Evolutionary conservation across 768 basidiomycete species (phyloP).

Genomic region (Lentinus tigrinus): DNA sequence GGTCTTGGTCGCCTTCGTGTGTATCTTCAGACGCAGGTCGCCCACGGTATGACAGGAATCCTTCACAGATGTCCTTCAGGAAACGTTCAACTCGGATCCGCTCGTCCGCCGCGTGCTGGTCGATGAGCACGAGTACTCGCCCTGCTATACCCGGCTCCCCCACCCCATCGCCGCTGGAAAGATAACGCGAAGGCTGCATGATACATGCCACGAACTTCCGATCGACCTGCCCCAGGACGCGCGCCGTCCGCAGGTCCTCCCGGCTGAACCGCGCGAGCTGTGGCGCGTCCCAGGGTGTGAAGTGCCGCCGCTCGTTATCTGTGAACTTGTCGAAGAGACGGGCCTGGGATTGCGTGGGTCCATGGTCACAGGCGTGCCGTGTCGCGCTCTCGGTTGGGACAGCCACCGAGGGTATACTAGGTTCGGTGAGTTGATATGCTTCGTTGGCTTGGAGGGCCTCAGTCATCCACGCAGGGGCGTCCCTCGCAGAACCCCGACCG

Average conservation of each 20-base stretch:
- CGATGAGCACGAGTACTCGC: conserved; percentile 68
- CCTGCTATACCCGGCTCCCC: conserved; percentile 16
- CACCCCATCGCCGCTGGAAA: conserved; percentile 10
- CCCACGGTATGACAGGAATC: conserved; percentile 44
- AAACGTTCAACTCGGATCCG: conserved; percentile 87
- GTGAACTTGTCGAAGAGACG: background rate
- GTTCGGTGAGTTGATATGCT: conserved; percentile 50
- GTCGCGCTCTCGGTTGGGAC: conserved; percentile 12
- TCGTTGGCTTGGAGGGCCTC: conserved; percentile 62
- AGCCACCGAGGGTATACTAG: conserved; percentile 41
- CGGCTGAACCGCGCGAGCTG: conserved; percentile 38
- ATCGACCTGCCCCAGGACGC: conserved; percentile 83
- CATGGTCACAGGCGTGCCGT: background rate
- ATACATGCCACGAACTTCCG: conserved; percentile 85
- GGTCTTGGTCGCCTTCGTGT: conserved; percentile 17
- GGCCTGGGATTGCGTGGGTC: background rate
- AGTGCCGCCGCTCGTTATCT: background rate
- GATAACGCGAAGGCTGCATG: conserved; percentile 31
- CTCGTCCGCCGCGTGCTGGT: conserved; percentile 99
- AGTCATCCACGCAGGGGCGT: conserved; percentile 62
- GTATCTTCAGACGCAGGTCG: background rate
- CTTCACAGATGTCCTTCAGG: conserved; percentile 69
- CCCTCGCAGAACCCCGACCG: background rate
- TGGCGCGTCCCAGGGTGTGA: conserved; percentile 4
- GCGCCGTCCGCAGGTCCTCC: conserved; percentile 53